Conservation (phyloP, 177 flowering plant species). For the Vitis hybrid region DNA sequence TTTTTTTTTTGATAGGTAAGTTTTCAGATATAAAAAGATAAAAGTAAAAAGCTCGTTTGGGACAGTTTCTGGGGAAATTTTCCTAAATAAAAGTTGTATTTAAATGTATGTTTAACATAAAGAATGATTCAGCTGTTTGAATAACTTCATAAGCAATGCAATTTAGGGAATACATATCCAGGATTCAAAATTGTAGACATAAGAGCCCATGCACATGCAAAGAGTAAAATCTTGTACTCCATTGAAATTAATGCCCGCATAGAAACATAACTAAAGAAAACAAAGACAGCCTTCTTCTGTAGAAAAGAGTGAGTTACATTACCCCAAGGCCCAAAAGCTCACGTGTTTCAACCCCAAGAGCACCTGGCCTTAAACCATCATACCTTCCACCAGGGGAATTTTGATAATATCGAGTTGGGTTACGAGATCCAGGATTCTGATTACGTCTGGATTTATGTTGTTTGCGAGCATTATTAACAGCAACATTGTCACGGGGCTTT, state of each 20-base stretch:
- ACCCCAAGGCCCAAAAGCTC: constrained; percentile 85
- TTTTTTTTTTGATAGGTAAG: too few relatives aligned
- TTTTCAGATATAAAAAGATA: too few relatives aligned
- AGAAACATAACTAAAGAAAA: not conserved
- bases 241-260: not conserved
- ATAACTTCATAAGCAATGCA: too few relatives aligned
- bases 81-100: too few relatives aligned
- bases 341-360: constrained; percentile 73
- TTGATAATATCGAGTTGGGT: constrained; percentile 76
- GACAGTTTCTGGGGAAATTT: too few relatives aligned
- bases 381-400: constrained; percentile 80
- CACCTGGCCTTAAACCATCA: constrained; percentile 85
- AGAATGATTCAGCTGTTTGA: too few relatives aligned
- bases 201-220: too few relatives aligned
- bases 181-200: too few relatives aligned
- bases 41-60: too few relatives aligned
- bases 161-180: too few relatives aligned
- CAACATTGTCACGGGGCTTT: constrained; percentile 84
- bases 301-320: constrained; percentile 21
- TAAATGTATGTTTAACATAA: too few relatives aligned
- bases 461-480: constrained; percentile 83
- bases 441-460: constrained; percentile 59
- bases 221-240: not conserved
- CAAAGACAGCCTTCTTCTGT: not conserved
- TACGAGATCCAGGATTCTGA: constrained; percentile 49